Conservation (phyloP, 2,329 filamentous ascomycete genomes). For the Penicillium sp. region DNA sequence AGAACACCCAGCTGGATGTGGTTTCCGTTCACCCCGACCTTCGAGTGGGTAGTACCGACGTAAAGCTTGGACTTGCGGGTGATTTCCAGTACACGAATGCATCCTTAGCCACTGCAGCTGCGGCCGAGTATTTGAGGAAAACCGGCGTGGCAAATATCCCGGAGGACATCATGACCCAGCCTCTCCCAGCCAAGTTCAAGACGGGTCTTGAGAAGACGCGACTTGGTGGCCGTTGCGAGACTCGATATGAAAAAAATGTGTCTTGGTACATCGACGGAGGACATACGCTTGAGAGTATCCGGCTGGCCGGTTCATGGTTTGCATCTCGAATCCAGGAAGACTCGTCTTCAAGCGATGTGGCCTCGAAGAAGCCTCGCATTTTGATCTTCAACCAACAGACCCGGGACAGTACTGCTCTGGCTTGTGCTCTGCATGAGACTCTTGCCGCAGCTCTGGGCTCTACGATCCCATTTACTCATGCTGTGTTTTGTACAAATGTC, state of each 20-base stretch:
- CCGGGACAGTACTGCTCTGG: slow-evolving; percentile 68
- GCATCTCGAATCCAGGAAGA: slow-evolving; percentile 49
- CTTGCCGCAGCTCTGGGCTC: slow-evolving; percentile 46
- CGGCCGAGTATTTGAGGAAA: slow-evolving; percentile 41
- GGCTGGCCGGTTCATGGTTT: slow-evolving; percentile 77
- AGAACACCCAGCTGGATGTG: slow-evolving; percentile 48
- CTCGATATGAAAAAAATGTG: slow-evolving; percentile 56
- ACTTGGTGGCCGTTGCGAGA: slow-evolving; percentile 77
- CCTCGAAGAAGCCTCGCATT: slow-evolving; percentile 50
- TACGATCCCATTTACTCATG: slow-evolving; percentile 63
- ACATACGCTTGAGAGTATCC: slow-evolving; percentile 82
- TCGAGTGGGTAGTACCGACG: slow-evolving; percentile 33
- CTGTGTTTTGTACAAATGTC: slow-evolving; percentile 79
- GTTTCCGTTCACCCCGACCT: slow-evolving; percentile 51
- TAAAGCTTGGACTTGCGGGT: slow-evolving; percentile 60
- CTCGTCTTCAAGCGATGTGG: slow-evolving; percentile 30
- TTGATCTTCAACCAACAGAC: slow-evolving; percentile 94
- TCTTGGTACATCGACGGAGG: slow-evolving; percentile 85
- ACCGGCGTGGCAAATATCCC: slow-evolving; percentile 37
- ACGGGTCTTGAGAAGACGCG: slow-evolving; percentile 66
- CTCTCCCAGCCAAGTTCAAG: slow-evolving; percentile 62
- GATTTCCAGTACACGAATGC: slow-evolving; percentile 66
- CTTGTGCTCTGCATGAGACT: slow-evolving; percentile 62
- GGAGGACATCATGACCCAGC: slow-evolving; percentile 36
- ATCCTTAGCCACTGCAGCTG: slow-evolving; percentile 57